Evolutionary conservation across 2,329 filamentous ascomycete species (phyloP).

Genomic region (Leptographium wingfieldii): DNA sequence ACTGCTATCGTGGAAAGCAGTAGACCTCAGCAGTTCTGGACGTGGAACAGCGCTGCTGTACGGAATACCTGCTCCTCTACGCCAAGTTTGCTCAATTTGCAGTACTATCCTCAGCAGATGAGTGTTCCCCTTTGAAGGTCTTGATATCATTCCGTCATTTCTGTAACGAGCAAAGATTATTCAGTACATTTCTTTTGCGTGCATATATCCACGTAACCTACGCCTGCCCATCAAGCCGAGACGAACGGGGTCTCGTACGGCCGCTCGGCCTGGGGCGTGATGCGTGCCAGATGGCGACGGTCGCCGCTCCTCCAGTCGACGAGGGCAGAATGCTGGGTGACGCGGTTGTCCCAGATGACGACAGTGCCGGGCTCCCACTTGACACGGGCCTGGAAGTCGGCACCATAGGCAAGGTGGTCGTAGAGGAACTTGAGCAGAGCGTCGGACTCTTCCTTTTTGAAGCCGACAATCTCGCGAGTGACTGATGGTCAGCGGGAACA

Average conservation of each 20-base stretch:
- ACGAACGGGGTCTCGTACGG: slow-evolving; percentile 58
- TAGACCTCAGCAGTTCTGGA: no score
- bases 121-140: neutral
- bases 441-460: slow-evolving; percentile 81
- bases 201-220: neutral
- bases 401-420: slow-evolving; percentile 58
- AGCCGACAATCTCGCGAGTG: slow-evolving; percentile 66
- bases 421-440: slow-evolving; percentile 64
- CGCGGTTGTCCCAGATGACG: slow-evolving; percentile 76
- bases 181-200: neutral
- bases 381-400: slow-evolving; percentile 61
- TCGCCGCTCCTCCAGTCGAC: slow-evolving; percentile 73
- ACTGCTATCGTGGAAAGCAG: no score
- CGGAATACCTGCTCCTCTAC: no score
- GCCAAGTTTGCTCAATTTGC: no score
- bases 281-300: slow-evolving; percentile 65
- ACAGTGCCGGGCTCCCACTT: slow-evolving; percentile 73
- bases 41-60: no score
- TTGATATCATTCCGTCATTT: slow-evolving; percentile 6
- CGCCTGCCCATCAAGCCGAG: neutral
- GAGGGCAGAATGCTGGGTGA: slow-evolving; percentile 66
- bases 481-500: slow-evolving; percentile 32
- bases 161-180: neutral
- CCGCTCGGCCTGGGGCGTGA: slow-evolving; percentile 70
- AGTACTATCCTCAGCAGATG: no score